Percentiles rank a stretch among this genome's conserved stretches.
Conservation (phyloP, 1,284 basidiomycete genomes). For the Chalciporus piperatoides region DNA sequence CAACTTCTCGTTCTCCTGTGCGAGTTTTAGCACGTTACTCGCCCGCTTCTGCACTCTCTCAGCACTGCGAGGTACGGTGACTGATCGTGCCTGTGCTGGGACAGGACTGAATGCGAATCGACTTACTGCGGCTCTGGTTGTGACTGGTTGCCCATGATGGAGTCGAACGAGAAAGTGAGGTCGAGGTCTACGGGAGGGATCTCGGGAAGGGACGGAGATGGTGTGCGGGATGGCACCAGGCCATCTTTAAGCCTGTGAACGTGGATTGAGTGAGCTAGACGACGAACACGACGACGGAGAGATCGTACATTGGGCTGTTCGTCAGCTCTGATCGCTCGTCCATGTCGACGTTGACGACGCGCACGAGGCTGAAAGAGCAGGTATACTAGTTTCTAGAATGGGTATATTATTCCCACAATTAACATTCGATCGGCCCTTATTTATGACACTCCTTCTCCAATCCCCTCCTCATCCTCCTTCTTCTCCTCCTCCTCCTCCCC, state of each 20-base stretch:
- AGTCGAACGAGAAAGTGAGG: slow-evolving; percentile 48
- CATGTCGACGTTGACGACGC: slow-evolving; percentile 30
- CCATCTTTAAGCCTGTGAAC: slow-evolving; percentile 18
- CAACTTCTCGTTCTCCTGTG: slow-evolving; percentile 74
- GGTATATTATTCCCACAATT: slow-evolving; percentile 28
- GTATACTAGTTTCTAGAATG: not conserved
- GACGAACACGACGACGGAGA: slow-evolving; percentile 3
- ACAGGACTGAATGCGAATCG: slow-evolving; percentile 15
- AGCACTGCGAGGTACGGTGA: slow-evolving; percentile 38
- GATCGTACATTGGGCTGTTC: slow-evolving; percentile 23
- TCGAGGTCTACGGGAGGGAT: slow-evolving; percentile 50
- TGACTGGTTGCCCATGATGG: slow-evolving; percentile 35
- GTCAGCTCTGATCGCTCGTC: slow-evolving; percentile 25
- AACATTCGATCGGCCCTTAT: slow-evolving; percentile 30
- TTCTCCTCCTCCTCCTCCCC: slow-evolving; percentile 1
- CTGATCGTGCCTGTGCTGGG: slow-evolving; percentile 20
- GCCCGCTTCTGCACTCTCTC: slow-evolving; percentile 69
- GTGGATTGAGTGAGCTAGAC: slow-evolving; percentile 20
- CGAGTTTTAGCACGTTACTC: slow-evolving; percentile 69
- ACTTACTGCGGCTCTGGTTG: slow-evolving; percentile 35
- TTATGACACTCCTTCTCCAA: slow-evolving; percentile 27
- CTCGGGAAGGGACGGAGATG: slow-evolving; percentile 47
- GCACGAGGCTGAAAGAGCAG: slow-evolving; percentile 22
- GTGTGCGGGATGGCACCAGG: slow-evolving; percentile 27
- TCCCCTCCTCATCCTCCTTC: slow-evolving; percentile 20